Conservation (phyloP, 768 basidiomycete genomes). For the Phaeotremella skinneri region DNA sequence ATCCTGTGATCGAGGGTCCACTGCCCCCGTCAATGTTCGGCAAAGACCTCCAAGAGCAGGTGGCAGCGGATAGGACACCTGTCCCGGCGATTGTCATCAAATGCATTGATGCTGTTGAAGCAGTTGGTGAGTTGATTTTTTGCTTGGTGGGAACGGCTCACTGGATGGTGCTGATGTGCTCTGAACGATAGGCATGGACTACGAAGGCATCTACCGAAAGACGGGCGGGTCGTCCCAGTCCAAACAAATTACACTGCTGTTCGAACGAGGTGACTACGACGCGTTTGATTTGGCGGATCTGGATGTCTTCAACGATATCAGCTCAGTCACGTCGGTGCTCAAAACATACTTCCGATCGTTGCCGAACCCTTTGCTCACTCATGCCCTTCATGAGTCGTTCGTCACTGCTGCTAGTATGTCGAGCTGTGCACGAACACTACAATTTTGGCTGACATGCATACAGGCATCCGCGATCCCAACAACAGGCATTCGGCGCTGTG, state of each 20-base stretch:
- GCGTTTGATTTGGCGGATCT: conserved; percentile 83
- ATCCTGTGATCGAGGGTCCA: conserved; percentile 43
- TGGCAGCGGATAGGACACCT: conserved; percentile 52
- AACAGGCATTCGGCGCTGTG: conserved; percentile 63
- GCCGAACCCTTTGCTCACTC: conserved; percentile 85
- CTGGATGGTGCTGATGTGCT: not conserved
- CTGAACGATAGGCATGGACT: conserved; percentile 70
- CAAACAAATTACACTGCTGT: conserved; percentile 87
- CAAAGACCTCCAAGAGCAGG: conserved; percentile 80
- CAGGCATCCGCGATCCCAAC: conserved; percentile 61
- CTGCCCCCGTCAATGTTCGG: conserved; percentile 85
- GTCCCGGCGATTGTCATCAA: conserved; percentile 91
- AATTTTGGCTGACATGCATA: not conserved
- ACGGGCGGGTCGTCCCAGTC: conserved; percentile 89
- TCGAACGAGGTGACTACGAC: conserved; percentile 85
- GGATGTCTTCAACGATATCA: conserved; percentile 94
- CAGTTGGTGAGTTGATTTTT: conserved; percentile 61
- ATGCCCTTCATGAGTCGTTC: conserved; percentile 85
- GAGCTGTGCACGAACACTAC: not conserved
- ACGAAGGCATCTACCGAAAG: conserved; percentile 98
- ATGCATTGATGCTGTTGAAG: conserved; percentile 91
- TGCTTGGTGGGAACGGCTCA: not conserved
- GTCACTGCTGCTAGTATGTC: conserved; percentile 66
- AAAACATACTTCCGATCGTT: conserved; percentile 95
- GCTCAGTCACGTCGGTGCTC: conserved; percentile 91